Base-by-base conservation (phyloP, 2,329 filamentous ascomycete genomes). In the Helicocarpus griseus region DNA sequence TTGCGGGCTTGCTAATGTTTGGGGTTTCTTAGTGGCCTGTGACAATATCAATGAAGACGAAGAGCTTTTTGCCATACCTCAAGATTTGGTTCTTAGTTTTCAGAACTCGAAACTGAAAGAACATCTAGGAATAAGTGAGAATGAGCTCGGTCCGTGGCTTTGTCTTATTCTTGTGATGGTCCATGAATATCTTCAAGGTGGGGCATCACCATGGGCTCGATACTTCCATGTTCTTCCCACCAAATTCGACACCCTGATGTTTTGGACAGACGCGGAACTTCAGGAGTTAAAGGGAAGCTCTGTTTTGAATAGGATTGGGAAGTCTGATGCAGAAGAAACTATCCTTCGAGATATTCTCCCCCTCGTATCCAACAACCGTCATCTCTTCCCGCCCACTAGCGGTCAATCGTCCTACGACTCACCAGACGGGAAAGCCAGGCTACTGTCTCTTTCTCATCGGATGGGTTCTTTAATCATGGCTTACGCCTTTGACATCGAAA, bases 401-500 rank as follows among this genome's bases (percentile, higher is more conserved):
- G 65, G 58, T 55, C 68, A 76, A 60, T 69, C 58, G 57, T 73
- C 54, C 61, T 73, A 53, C 58, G 56, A 71, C 61, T 57, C 67
- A 61, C 56, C 67, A 59, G 52, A 65, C 51, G 59, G 73, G 19
- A 58, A 77, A 51, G 69, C 73, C 51, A 67, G 74, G 22, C 68
- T 83, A 11, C 61, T 84, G 3, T 61, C 69, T 14, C 65, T 82
- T 17, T 85, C 86, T 49, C 89, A 95, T 65, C 77, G 81, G 7
- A 90, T 95, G 83, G 89, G 87, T 1, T 90, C 85, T 54, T 82
- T 86, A 14, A 91, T 95, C 58, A 94, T 95, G 89, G 85, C 89
- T 0, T 95, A 95, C 64, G 89, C 89, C 0, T 95, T 95, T 64
- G 89, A 95, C 58, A 78, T 95, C 5, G 80, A 82, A 57, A 75